Conservation (phyloP, 768 basidiomycete genomes). For the Leccinum obscurum region DNA sequence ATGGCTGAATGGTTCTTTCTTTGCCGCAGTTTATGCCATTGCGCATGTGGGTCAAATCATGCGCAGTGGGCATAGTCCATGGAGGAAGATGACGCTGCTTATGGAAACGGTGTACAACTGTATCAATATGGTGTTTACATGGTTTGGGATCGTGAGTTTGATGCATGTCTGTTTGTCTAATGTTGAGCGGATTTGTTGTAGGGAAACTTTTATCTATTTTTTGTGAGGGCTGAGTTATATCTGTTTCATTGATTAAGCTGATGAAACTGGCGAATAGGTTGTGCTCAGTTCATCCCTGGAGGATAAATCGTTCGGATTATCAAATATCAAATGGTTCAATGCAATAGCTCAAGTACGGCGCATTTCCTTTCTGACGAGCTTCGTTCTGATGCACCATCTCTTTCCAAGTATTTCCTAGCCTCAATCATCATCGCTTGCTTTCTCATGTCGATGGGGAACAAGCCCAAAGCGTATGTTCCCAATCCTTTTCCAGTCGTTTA, state of each 20-base stretch:
- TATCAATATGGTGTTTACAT: conserved; percentile 84
- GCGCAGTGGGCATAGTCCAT: conserved; percentile 59
- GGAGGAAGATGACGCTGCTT: conserved; percentile 72
- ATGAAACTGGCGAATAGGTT: conserved; percentile 45
- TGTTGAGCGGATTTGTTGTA: conserved; percentile 28
- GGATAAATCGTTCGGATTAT: conserved; percentile 61
- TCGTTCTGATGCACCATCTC: conserved; percentile 4
- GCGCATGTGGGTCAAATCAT: conserved; percentile 56
- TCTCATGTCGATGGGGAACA: conserved; percentile 95
- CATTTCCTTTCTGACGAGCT: not conserved
- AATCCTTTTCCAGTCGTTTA: not conserved
- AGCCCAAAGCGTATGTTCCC: conserved; percentile 67
- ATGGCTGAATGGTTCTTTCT: conserved; percentile 92
- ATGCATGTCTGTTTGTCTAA: not conserved
- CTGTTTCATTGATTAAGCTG: not conserved
- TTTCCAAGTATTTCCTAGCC: conserved; percentile 71
- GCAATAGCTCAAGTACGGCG: conserved; percentile 64
- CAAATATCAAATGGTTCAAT: conserved; percentile 72
- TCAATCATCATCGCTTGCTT: conserved; percentile 88
- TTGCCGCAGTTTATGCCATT: conserved; percentile 91
- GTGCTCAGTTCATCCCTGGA: conserved; percentile 90
- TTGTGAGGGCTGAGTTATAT: conserved; percentile 50
- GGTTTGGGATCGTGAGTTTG: conserved; percentile 83
- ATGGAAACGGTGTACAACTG: conserved; percentile 86
- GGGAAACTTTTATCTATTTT: conserved; percentile 97